Evolutionary conservation across 2,329 filamentous ascomycete genomes (phyloP).

Genomic region (Fusarium sp.): DNA sequence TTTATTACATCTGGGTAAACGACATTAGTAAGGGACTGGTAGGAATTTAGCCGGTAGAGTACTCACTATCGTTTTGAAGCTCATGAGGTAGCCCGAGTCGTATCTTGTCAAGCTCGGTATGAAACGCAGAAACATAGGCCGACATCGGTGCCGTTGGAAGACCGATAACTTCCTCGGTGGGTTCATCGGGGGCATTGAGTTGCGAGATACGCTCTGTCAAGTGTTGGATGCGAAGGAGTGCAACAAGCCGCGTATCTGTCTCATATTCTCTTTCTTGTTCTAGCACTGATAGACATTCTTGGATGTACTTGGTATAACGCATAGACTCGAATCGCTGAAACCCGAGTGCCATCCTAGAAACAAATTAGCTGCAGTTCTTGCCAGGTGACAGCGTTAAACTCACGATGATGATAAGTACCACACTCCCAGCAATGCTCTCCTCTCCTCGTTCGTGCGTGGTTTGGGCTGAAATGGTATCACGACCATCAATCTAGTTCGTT

Average conservation of each 20-base stretch:
- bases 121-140: conserved; percentile 61
- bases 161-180: conserved; percentile 50
- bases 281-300: conserved; percentile 62
- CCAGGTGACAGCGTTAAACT: conserved; percentile 26
- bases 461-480: conserved; percentile 54
- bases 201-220: conserved; percentile 63
- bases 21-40: fast-evolving
- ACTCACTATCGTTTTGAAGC: conserved; percentile 56
- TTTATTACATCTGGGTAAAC: conserved; percentile 52
- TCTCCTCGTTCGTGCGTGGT: conserved; percentile 63
- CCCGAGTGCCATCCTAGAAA: conserved; percentile 55
- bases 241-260: conserved; percentile 60
- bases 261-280: conserved; percentile 58
- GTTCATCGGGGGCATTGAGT: conserved; percentile 53
- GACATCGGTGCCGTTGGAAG: conserved; percentile 57
- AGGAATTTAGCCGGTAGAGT: fast-evolving
- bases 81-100: conserved; percentile 51
- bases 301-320: conserved; percentile 64
- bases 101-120: conserved; percentile 59
- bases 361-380: conserved; percentile 3
- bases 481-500: conserved; percentile 58
- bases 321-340: conserved; percentile 61
- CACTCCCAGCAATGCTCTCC: conserved; percentile 63
- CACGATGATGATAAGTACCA: conserved; percentile 68
- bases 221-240: conserved; percentile 62